Conservation (phyloP, 2,329 filamentous ascomycete genomes). For the Botrytis elliptica region DNA sequence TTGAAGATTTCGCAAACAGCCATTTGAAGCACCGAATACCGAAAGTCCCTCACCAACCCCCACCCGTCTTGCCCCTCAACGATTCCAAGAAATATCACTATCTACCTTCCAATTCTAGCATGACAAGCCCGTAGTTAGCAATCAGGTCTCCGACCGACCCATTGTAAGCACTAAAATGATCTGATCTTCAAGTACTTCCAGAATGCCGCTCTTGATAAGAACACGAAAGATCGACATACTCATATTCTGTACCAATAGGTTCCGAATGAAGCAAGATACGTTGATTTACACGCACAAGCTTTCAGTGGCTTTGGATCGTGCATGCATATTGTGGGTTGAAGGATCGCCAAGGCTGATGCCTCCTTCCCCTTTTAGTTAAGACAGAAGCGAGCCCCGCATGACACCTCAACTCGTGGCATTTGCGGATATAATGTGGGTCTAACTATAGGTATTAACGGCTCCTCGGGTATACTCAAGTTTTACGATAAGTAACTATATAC, state of each 20-base stretch:
- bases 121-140: not conserved
- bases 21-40: not conserved
- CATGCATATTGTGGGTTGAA: conserved; percentile 13
- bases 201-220: not conserved
- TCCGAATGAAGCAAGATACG: not conserved
- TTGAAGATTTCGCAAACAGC: not conserved
- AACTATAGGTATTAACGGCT: not conserved
- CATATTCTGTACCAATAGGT: not conserved
- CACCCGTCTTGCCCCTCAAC: not conserved
- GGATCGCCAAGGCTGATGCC: not conserved
- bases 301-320: not conserved
- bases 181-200: not conserved
- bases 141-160: not conserved
- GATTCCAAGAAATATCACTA: not conserved
- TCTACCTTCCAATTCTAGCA: not conserved
- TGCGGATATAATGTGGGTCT: not conserved
- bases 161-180: not conserved
- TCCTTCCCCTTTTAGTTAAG: conserved; percentile 5
- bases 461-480: not conserved
- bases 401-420: not conserved
- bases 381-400: conserved; percentile 1
- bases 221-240: not conserved
- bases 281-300: not conserved
- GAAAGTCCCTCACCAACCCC: not conserved
- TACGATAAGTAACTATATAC: not conserved